Percentiles rank a stretch among this genome's conserved stretches.
Conservation (phyloP, 2,329 filamentous ascomycete genomes). For the Trichoderma semiorbis region DNA sequence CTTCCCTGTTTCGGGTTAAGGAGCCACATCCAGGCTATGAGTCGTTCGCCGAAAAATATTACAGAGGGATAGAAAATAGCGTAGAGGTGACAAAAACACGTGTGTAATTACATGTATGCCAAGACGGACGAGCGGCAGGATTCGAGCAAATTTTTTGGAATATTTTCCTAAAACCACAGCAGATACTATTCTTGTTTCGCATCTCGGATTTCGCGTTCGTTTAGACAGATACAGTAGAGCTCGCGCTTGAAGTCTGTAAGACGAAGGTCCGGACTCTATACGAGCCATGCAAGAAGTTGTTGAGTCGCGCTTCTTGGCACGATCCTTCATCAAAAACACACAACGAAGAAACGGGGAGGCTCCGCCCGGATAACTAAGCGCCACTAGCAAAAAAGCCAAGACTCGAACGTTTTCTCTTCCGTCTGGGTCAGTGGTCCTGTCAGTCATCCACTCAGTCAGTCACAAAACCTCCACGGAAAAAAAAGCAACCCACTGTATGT, state of each 20-base stretch:
- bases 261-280: neutral
- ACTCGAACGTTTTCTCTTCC: neutral
- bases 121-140: neutral
- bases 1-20: neutral
- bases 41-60: neutral
- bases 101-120: too few relatives aligned
- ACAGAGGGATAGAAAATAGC: neutral
- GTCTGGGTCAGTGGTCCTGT: neutral
- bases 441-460: neutral
- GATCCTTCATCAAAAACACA: neutral
- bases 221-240: neutral
- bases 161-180: too few relatives aligned
- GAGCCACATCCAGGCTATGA: neutral
- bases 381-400: neutral
- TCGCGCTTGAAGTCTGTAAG: neutral
- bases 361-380: neutral
- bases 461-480: neutral
- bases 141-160: neutral
- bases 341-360: neutral
- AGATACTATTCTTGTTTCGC: neutral
- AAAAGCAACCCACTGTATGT: neutral
- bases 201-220: neutral
- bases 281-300: neutral
- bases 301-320: neutral
- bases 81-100: neutral